Base-by-base conservation (phyloP, 495 filamentous ascomycete genomes). In the Gamarada debralockiae region DNA sequence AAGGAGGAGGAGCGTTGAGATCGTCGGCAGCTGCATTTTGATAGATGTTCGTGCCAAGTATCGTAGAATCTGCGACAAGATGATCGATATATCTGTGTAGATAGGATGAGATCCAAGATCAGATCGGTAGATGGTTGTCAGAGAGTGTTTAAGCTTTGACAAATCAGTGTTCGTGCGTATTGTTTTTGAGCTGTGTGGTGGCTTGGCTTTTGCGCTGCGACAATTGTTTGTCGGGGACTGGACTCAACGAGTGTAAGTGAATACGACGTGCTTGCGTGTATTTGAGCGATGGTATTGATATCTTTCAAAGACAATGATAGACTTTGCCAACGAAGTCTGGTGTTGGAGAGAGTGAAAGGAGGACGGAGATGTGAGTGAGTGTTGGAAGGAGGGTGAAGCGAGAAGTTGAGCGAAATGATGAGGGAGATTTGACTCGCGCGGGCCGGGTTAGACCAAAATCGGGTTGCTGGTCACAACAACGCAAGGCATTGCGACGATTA, bases 311-410 rank as follows among this genome's bases (percentile, higher is more conserved):
- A 21, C 2, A 58, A 52, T 56, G 40, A 46, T 65, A 73, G 72
- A 77, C 75, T 79, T 73, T 79, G 75, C 75, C 74, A 79, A 79
- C 75, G 75, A 76, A 77, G 74, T 67, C 74, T 64, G 72, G 62
- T 67, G 60, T 51, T 56, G 57, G 47, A 38, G 53, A 29, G 27
- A 29, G 27, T 53, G 47, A 34, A 42, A 45, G 23, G 12, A 27
- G 20, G 47, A 27, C 17, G 50, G 34, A 42, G 17, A 15, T 36
- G 45, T 50, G 37, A 29, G 53, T 38, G 48, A 20, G 47, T 39
- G 17, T 39, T 40, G 40, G 6, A 39, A 21, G 23, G 15, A n/a
- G 50, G 39, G 18, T 29, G 21, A 25, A 43, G 37, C n/a, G 36
- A 36, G 18, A 20, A n/a, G 20, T 13, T n/a, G 42, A 27, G 39